Base-by-base conservation (phyloP, 208 protist species). In the Wallacemonas sp. region DNA sequence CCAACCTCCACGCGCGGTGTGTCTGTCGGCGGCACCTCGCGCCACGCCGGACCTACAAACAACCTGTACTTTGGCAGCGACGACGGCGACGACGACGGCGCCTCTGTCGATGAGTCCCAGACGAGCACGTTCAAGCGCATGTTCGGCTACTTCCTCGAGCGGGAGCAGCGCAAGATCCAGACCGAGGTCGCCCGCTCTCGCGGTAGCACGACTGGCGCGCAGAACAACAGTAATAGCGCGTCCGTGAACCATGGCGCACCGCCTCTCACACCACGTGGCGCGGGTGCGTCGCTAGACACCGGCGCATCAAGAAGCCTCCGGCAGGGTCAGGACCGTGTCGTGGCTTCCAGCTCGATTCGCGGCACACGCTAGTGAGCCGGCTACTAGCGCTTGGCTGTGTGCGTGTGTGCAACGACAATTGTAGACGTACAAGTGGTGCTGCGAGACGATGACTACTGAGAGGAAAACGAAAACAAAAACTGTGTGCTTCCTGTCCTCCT, bases 131-230 rank as follows among this genome's bases (percentile, higher is more conserved):
- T 90, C 68, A 69, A 69, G 16, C 80, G 80, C 34, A 61, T 90
- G 44, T 86, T 90, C 67, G 54, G 58, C 54, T 90, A 83, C 76
- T 90, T 90, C 39, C 52, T 88, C 9, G 78, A 88, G 67, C 72
- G 74, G 21, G 78, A 88, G 63, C 78, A 83, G 63, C 72, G 72
- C 29, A 75, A 72, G 27, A 88, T 88, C 16, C 72, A 88, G 48
- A 68, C 76, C 33, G 78, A 85, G 41, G 82, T 88, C 16, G 79
- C 76, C 1, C 70, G 76, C 1, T 67, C 78, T 23, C 75, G 82
- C 8, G 33, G 47, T 30, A 48, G 6, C 5, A 36, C 56, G 9
- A 36, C 36, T 6, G 56, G 23, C 4, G 26, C 56, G 12, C 39
- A 52, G 38, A 49, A 9, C 60, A 49, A 33, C 17, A 48, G 29